phyloP scores from a whole-genome alignment of 75 land plant genomes.

The Pseudotsuga menziesii region DNA sequence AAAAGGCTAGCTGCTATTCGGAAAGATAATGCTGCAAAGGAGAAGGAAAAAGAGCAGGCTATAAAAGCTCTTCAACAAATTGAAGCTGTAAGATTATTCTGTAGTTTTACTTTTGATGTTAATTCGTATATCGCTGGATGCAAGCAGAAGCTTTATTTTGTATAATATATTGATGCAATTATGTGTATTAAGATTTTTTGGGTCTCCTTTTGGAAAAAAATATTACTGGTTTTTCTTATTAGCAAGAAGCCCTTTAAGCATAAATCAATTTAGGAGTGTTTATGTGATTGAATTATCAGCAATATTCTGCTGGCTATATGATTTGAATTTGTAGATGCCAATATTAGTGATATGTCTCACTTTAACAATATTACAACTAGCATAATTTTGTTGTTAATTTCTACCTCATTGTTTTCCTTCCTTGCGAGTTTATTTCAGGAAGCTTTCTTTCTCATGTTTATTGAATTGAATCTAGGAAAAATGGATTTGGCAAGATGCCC shows the following conservation, averaged over 20 bases:
- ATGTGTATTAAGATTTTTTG: too few species aligned
- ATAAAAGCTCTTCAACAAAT: constrained; percentile 59
- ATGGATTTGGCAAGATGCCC: too few species aligned
- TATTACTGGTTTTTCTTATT: too few species aligned
- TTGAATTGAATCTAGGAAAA: too few species aligned
- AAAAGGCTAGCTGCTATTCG: constrained; percentile 64
- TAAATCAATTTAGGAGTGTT: neutral
- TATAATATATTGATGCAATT: too few species aligned
- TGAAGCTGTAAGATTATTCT: constrained; percentile 57
- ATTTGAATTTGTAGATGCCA: neutral
- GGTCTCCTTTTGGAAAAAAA: too few species aligned
- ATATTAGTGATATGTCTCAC: neutral
- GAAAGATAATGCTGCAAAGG: constrained; percentile 72
- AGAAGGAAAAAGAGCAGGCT: constrained; percentile 74
- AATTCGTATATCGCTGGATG: neutral
- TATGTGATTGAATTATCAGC: neutral
- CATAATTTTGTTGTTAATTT: neutral
- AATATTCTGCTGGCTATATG: neutral
- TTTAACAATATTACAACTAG: neutral
- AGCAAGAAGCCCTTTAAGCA: neutral
- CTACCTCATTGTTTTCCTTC: neutral
- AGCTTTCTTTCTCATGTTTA: too few species aligned
- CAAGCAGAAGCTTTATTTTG: neutral
- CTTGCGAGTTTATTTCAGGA: neutral
- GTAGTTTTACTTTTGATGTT: neutral